Evolutionary conservation across 2,329 filamentous ascomycete genomes (phyloP).

Genomic region (Aspergillus unguis): DNA sequence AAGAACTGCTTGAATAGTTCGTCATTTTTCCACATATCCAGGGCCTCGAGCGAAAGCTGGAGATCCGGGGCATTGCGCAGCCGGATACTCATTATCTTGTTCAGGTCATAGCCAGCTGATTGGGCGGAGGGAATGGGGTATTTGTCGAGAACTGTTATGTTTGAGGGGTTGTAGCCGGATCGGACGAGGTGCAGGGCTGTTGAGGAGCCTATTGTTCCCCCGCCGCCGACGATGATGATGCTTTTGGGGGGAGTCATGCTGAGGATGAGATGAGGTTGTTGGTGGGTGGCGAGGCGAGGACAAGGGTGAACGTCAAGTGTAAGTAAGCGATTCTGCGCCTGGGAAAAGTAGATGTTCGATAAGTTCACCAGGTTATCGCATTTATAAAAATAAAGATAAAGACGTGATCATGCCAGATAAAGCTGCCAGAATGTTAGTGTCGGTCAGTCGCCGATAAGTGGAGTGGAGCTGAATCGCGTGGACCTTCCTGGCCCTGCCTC

Average conservation of each 20-base stretch:
- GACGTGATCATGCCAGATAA: constrained; percentile 1
- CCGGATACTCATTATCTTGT: constrained; percentile 40
- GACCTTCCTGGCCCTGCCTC: background rate
- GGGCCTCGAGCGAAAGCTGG: constrained; percentile 22
- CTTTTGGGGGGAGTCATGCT: constrained; percentile 6
- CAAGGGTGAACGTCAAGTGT: background rate
- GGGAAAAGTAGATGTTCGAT: too few relatives aligned
- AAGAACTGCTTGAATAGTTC: constrained; percentile 45
- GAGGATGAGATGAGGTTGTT: background rate
- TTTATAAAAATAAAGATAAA: background rate
- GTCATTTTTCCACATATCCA: constrained; percentile 45
- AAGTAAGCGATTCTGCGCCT: background rate
- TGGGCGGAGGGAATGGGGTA: constrained; percentile 48
- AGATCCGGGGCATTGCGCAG: constrained; percentile 33
- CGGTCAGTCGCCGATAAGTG: too few relatives aligned
- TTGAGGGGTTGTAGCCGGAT: constrained; percentile 39
- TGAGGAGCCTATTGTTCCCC: constrained; percentile 46
- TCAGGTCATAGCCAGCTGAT: constrained; percentile 48
- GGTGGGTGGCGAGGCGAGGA: constrained; percentile 14
- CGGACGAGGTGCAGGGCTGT: constrained; percentile 48
- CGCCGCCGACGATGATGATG: constrained; percentile 48
- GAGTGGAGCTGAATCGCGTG: background rate
- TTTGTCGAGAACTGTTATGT: constrained; percentile 48
- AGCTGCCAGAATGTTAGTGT: background rate
- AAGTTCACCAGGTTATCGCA: background rate